phyloP scores from a whole-genome alignment of 2,329 filamentous ascomycete species.

The Penicillium sp. region DNA sequence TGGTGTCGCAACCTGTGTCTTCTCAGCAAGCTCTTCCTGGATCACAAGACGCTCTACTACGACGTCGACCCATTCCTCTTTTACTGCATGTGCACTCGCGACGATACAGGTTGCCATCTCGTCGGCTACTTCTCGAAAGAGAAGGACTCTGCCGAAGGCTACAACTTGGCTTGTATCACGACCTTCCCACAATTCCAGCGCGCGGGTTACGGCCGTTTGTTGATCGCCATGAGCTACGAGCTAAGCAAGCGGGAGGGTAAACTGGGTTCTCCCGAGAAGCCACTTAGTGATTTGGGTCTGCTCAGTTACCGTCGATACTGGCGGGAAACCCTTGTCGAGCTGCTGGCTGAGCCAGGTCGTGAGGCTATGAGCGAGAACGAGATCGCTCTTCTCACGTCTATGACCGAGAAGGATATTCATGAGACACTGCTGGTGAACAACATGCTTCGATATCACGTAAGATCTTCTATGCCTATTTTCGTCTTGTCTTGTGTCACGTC shows the following conservation, averaged over 20 bases:
- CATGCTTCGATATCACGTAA: conserved; percentile 85
- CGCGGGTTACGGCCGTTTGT: conserved; percentile 85
- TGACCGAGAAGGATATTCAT: conserved; percentile 97
- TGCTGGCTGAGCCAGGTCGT: conserved; percentile 74
- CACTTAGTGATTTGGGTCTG: conserved; percentile 87
- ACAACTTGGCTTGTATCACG: conserved; percentile 97
- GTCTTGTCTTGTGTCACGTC: neutral
- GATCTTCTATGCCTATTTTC: conserved; percentile 14
- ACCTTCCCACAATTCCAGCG: conserved; percentile 95
- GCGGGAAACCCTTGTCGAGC: conserved; percentile 90
- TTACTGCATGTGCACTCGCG: conserved; percentile 94
- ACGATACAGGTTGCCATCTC: conserved; percentile 89
- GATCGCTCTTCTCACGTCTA: conserved; percentile 75
- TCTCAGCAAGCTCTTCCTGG: conserved; percentile 94
- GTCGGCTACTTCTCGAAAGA: conserved; percentile 99
- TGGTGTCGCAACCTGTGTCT: conserved; percentile 98
- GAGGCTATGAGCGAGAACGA: conserved; percentile 75
- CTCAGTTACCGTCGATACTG: conserved; percentile 96
- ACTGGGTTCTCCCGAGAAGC: conserved; percentile 94
- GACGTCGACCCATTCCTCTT: conserved; percentile 97
- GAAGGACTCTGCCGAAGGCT: conserved; percentile 93
- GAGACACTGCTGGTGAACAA: conserved; percentile 91
- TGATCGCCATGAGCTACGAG: conserved; percentile 98
- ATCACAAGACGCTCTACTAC: conserved; percentile 97
- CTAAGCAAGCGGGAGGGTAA: conserved; percentile 94